A percentile compares a stretch with the other conserved stretches of the same genome.
Conservation (phyloP, 1,284 basidiomycete genomes). For the Dichomitus squalens region DNA sequence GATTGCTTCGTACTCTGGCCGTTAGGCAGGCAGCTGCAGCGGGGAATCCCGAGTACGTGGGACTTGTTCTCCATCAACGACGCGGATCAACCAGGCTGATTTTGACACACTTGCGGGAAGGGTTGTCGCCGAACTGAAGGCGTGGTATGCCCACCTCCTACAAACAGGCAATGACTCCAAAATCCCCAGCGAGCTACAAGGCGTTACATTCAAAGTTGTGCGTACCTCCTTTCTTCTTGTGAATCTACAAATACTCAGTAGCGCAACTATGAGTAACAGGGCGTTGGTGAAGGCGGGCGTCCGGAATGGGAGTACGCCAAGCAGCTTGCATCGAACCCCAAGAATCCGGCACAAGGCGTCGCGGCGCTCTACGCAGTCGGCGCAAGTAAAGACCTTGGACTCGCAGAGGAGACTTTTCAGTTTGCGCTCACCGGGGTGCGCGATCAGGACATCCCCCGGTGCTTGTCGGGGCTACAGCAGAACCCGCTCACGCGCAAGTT, state of each 20-base stretch:
- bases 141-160: constrained; percentile 75
- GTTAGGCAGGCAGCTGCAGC: constrained; percentile 68
- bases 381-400: constrained; percentile 43
- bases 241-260: constrained; percentile 1
- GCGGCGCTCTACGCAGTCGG: constrained; percentile 66
- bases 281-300: constrained; percentile 47
- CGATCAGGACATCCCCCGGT: constrained; percentile 66
- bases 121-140: constrained; percentile 73
- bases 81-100: background rate
- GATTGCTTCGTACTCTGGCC: constrained; percentile 79
- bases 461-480: constrained; percentile 43
- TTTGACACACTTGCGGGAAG: constrained; percentile 37
- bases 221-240: constrained; percentile 20
- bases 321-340: constrained; percentile 69
- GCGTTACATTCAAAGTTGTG: constrained; percentile 54
- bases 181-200: constrained; percentile 80
- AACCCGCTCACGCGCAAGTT: constrained; percentile 48
- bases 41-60: constrained; percentile 57
- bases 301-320: constrained; percentile 79
- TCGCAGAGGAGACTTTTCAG: constrained; percentile 62
- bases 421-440: constrained; percentile 56
- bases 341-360: constrained; percentile 70
- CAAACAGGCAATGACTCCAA: constrained; percentile 76
- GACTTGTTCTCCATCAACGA: background rate
- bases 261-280: constrained; percentile 52